Conservation (phyloP, 2,329 filamentous ascomycete genomes). For the Diaporthe sp. region DNA sequence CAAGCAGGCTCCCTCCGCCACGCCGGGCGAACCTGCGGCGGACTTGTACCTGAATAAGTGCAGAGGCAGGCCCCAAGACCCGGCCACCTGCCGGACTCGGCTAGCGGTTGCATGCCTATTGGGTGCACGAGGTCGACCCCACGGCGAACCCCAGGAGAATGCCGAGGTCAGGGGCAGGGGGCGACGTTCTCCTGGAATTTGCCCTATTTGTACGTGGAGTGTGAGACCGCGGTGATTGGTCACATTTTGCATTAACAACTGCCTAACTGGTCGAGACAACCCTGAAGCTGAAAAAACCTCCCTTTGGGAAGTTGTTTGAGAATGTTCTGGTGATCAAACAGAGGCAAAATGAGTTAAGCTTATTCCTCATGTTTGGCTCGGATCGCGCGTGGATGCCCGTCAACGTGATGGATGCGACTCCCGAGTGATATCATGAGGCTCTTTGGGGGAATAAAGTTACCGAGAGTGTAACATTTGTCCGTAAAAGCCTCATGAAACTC, state of each 20-base stretch:
- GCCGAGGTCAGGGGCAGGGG: constrained; percentile 3
- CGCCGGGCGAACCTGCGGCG: constrained; percentile 26
- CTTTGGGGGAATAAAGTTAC: background rate
- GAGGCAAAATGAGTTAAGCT: background rate
- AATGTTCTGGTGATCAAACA: background rate
- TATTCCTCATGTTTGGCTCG: background rate
- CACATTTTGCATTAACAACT: background rate
- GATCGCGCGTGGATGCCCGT: background rate
- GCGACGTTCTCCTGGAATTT: background rate
- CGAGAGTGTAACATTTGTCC: background rate
- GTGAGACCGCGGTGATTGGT: background rate
- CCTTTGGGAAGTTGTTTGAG: background rate
- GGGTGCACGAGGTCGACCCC: background rate
- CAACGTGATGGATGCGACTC: background rate
- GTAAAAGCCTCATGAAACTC: background rate
- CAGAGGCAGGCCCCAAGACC: constrained; percentile 9
- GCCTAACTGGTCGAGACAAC: background rate
- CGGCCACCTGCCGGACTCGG: constrained; percentile 20
- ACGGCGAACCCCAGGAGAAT: constrained; percentile 15
- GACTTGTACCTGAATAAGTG: constrained; percentile 21
- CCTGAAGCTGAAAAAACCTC: background rate
- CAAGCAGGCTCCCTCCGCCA: background rate
- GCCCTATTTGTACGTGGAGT: background rate
- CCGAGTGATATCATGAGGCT: background rate
- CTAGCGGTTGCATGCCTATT: constrained; percentile 12